These are phyloP conservation scores for Colletotrichum paranaense DNA, from an alignment of 2,329 filamentous ascomycete genomes.

Conservation along the genomic window DNA sequence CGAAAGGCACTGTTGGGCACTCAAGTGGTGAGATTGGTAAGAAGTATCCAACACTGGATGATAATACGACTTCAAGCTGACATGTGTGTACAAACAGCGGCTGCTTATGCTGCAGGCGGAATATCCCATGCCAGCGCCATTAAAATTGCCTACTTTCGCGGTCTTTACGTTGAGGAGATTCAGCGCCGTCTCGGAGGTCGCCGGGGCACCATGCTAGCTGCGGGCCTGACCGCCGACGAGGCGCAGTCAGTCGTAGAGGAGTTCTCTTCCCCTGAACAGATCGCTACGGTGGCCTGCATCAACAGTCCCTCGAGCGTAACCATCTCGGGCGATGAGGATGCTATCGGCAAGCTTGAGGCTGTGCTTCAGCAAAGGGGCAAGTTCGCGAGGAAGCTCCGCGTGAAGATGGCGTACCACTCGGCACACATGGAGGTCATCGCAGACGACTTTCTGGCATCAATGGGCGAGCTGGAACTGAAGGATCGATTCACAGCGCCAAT, in stretches of 20 bases:
- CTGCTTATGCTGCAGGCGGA: no score
- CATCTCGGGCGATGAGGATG: slow-evolving; percentile 58
- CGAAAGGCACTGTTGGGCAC: slow-evolving; percentile 46
- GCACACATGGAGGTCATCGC: slow-evolving; percentile 3
- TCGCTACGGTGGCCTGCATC: slow-evolving; percentile 48
- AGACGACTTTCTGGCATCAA: neutral
- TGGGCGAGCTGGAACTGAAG: no score
- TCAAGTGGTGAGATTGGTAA: slow-evolving; percentile 49
- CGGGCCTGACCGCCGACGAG: neutral
- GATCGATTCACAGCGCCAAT: neutral
- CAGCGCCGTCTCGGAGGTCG: slow-evolving; percentile 36
- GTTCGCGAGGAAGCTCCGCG: slow-evolving; percentile 3
- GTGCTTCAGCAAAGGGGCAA: slow-evolving; percentile 42
- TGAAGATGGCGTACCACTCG: slow-evolving; percentile 18
- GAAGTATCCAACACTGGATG: no score
- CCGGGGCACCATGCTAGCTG: neutral
- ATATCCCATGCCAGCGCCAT: slow-evolving; percentile 49
- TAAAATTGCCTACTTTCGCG: no score
- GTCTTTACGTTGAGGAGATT: no score
- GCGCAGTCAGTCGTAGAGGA: neutral
- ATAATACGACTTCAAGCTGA: no score
- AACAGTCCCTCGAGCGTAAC: slow-evolving; percentile 65
- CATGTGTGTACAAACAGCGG: no score
- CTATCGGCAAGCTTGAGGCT: slow-evolving; percentile 52
- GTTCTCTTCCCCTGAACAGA: no score